Evolutionary conservation across 1,284 basidiomycete genomes (phyloP).

Genomic region (Naganishia cerealis): DNA sequence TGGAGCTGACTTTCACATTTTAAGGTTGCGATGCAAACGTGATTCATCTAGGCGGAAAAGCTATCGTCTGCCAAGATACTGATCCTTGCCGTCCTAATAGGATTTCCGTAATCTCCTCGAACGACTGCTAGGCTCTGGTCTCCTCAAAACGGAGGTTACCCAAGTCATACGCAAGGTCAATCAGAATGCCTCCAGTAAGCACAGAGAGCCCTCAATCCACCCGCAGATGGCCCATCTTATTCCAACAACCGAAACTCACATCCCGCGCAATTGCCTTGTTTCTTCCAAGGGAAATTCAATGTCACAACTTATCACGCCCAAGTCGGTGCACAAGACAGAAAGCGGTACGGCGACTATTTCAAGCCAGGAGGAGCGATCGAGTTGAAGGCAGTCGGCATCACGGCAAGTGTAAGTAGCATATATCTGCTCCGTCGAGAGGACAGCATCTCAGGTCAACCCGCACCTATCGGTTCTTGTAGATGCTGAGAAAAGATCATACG

Average conservation of each 20-base stretch:
- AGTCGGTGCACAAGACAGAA: not conserved
- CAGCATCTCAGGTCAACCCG: not conserved
- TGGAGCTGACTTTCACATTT: not conserved
- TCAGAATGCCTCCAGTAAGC: not conserved
- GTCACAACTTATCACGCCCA: slow-evolving; percentile 1
- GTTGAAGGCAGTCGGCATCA: slow-evolving; percentile 21
- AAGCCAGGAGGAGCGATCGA: slow-evolving; percentile 24
- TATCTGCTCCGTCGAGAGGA: not conserved
- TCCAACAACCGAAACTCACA: not conserved
- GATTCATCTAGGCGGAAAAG: not conserved
- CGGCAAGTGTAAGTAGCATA: slow-evolving; percentile 8
- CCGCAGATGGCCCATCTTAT: not conserved
- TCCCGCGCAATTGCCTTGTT: not conserved
- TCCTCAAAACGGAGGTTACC: slow-evolving; percentile 9
- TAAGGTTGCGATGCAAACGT: slow-evolving; percentile 23
- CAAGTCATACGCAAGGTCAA: not conserved
- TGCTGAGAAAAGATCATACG: not conserved
- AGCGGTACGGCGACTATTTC: slow-evolving; percentile 19
- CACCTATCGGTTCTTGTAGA: not conserved
- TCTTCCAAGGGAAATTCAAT: not conserved
- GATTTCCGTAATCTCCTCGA: slow-evolving; percentile 25
- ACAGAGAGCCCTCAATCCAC: not conserved
- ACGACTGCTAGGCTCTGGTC: slow-evolving; percentile 16
- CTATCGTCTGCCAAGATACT: not conserved
- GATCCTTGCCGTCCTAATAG: not conserved